Conservation (phyloP, 805 yeast species). For the Wickerhamiella siamensis region DNA sequence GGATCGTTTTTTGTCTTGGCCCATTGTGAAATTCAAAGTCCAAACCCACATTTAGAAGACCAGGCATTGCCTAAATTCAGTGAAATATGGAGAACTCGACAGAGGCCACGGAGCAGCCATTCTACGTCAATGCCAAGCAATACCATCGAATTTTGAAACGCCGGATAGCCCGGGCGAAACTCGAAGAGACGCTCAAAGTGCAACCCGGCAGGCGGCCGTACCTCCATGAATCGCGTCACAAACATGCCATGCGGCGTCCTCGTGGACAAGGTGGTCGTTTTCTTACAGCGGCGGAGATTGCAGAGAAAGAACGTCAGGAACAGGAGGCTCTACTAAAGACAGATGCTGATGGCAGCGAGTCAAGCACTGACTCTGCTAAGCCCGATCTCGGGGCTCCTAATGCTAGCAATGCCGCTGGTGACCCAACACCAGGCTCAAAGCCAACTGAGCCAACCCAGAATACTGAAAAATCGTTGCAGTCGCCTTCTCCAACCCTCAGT, state of each 20-base stretch:
- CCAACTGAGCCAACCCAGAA: background rate
- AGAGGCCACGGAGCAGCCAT: slow-evolving; percentile 58
- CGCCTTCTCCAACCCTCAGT: background rate
- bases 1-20: too few species aligned
- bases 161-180: slow-evolving; percentile 81
- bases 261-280: slow-evolving; percentile 98
- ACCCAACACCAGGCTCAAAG: background rate
- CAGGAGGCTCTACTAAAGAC: too few species aligned
- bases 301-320: slow-evolving; percentile 37
- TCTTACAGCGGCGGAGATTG: slow-evolving; percentile 78
- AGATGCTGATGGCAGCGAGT: slow-evolving; percentile 1
- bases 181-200: slow-evolving; percentile 76
- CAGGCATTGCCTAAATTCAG: too few species aligned
- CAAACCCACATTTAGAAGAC: too few species aligned
- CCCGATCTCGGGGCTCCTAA: too few species aligned
- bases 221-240: slow-evolving; percentile 90
- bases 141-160: slow-evolving; percentile 89
- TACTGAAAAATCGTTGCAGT: background rate
- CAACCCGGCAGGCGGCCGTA: slow-evolving; percentile 88
- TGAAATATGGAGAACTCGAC: slow-evolving; percentile 7
- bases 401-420: background rate
- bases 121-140: slow-evolving; percentile 95
- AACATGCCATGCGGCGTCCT: slow-evolving; percentile 98
- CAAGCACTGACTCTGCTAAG: too few species aligned
- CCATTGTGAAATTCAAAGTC: too few species aligned